phyloP scores from a whole-genome alignment of 441 rosid genomes.

The Rhodomyrtus psidioides region DNA sequence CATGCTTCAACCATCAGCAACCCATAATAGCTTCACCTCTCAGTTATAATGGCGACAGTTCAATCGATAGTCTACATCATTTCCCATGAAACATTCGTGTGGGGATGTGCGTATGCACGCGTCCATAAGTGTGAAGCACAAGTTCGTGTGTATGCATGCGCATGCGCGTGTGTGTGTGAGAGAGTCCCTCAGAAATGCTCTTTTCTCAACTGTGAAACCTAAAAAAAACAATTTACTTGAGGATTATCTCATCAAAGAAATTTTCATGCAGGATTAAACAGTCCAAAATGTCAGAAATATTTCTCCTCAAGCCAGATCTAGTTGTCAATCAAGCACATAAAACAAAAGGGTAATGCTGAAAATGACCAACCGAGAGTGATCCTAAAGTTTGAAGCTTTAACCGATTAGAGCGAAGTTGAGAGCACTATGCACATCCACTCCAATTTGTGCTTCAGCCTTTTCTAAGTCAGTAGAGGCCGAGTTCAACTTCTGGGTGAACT shows the following conservation, averaged over 20 bases:
- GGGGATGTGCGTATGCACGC: neutral
- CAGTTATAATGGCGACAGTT: neutral
- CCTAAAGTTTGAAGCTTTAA: conserved; percentile 10
- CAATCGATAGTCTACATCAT: neutral
- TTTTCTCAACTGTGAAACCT: neutral
- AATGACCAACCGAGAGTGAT: neutral
- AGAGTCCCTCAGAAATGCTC: neutral
- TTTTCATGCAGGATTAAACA: neutral
- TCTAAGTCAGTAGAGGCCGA: conserved; percentile 87
- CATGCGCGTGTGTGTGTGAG: neutral
- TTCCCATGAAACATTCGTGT: no score
- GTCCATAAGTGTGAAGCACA: neutral
- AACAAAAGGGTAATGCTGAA: neutral
- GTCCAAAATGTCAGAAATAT: neutral
- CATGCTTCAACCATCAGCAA: neutral
- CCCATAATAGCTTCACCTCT: neutral
- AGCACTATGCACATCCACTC: conserved; percentile 89
- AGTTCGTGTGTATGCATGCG: neutral
- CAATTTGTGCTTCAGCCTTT: conserved; percentile 97
- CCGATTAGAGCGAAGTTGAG: conserved; percentile 75
- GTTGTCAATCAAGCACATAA: neutral
- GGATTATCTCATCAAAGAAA: neutral
- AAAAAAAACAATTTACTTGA: neutral
- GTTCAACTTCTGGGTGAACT: conserved; percentile 73
- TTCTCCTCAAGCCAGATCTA: neutral